These are phyloP conservation scores for Boeremia exigua DNA, from an alignment of 2,329 filamentous ascomycete genomes.

Conservation along the genomic window DNA sequence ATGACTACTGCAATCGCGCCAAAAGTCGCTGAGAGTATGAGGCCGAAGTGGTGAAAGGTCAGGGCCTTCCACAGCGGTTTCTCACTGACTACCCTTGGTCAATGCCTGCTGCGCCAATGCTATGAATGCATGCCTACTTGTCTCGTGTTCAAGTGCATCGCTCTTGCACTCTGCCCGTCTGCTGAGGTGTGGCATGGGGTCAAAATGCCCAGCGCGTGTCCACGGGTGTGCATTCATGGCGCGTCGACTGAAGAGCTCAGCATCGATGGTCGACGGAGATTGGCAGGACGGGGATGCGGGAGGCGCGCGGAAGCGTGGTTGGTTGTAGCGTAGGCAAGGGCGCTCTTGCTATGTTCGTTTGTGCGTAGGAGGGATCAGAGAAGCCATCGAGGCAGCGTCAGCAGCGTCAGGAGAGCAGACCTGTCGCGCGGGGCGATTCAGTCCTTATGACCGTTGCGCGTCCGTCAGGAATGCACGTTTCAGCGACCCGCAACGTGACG, in stretches of 20 bases:
- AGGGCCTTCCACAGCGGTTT: conserved; percentile 59
- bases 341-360: conserved; percentile 11
- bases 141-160: conserved; percentile 24
- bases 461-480: conserved; percentile 19
- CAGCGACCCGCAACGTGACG: conserved; percentile 18
- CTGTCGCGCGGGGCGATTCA: conserved; percentile 5
- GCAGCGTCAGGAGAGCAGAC: conserved; percentile 5
- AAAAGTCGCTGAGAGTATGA: conserved; percentile 61
- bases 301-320: neutral
- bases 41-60: conserved; percentile 63
- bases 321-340: neutral
- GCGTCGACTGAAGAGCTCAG: conserved; percentile 1
- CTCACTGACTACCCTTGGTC: conserved; percentile 48
- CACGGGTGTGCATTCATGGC: conserved; percentile 11
- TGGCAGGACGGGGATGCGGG: conserved; percentile 6
- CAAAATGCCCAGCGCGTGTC: conserved; percentile 1
- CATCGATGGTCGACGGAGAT: conserved; percentile 15
- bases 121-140: conserved; percentile 45
- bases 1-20: conserved; percentile 58
- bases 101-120: neutral
- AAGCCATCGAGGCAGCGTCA: conserved; percentile 13
- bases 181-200: conserved; percentile 3
- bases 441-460: conserved; percentile 16
- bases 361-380: neutral
- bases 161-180: conserved; percentile 19